Evolutionary conservation across 768 basidiomycete species (phyloP).

Genomic region (Chalciporus chontae): DNA sequence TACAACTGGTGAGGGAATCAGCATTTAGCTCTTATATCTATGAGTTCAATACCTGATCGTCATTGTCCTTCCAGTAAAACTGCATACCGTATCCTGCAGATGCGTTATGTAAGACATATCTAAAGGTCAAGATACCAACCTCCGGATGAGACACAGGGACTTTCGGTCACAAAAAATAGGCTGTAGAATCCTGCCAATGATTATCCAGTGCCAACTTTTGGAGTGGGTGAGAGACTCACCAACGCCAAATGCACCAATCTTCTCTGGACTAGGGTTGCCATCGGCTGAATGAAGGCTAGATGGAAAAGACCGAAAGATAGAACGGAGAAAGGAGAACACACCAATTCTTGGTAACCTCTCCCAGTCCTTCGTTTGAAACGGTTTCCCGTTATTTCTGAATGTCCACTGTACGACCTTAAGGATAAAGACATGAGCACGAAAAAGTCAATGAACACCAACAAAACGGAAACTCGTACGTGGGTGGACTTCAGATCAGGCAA

Average conservation of each 20-base stretch:
- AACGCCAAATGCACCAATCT: slow-evolving; percentile 90
- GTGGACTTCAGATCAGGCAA: slow-evolving; percentile 66
- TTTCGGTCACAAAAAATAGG: slow-evolving; percentile 75
- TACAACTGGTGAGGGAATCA: slow-evolving; percentile 48
- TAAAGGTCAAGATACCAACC: slow-evolving; percentile 33
- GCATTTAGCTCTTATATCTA: not conserved
- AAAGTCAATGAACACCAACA: not conserved
- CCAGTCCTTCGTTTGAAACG: slow-evolving; percentile 87
- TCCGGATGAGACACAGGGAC: slow-evolving; percentile 73
- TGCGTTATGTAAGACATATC: slow-evolving; percentile 6
- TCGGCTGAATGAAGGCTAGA: slow-evolving; percentile 48
- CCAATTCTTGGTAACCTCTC: slow-evolving; percentile 85
- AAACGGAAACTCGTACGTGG: slow-evolving; percentile 34
- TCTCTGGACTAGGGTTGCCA: slow-evolving; percentile 91
- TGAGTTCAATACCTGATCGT: slow-evolving; percentile 60
- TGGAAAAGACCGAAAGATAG: not conserved
- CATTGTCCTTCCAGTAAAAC: slow-evolving; percentile 92
- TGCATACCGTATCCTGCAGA: slow-evolving; percentile 77
- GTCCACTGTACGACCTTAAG: slow-evolving; percentile 74
- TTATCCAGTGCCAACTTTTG: not conserved
- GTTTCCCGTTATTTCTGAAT: slow-evolving; percentile 81
- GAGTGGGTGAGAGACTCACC: slow-evolving; percentile 38
- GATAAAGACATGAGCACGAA: not conserved
- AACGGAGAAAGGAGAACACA: slow-evolving; percentile 23
- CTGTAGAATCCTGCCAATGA: slow-evolving; percentile 60